These are phyloP conservation scores for Scytalidium sp. DNA, from an alignment of 2,329 filamentous ascomycete species.

Conservation along the genomic window DNA sequence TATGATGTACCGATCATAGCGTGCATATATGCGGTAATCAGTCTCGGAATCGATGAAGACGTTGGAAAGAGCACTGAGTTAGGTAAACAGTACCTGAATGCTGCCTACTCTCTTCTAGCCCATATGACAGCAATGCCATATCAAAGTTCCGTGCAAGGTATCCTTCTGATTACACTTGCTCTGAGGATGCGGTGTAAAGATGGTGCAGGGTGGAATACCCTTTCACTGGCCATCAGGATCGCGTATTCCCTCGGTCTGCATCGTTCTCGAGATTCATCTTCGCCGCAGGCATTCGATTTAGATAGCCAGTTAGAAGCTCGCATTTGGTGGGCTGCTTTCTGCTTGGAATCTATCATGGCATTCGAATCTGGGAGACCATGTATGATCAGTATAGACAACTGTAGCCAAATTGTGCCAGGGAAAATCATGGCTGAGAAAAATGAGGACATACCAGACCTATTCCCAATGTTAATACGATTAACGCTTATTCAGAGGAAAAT, in stretches of 20 bases:
- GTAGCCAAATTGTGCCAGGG: too few species aligned
- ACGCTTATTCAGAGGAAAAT: too few species aligned
- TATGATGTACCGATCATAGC: constrained; percentile 3
- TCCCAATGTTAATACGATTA: too few species aligned
- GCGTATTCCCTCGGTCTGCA: constrained; percentile 4
- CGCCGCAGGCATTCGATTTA: too few species aligned
- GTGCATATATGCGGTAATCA: constrained; percentile 5
- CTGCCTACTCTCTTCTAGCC: constrained; percentile 1
- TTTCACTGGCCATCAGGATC: constrained; percentile 4
- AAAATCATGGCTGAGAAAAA: too few species aligned
- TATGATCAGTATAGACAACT: too few species aligned
- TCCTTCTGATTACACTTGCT: constrained; percentile 3
- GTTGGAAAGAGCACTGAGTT: background rate
- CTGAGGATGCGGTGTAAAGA: constrained; percentile 2
- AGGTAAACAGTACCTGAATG: constrained; percentile 4
- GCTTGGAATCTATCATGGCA: too few species aligned
- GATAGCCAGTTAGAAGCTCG: too few species aligned
- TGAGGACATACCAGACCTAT: too few species aligned
- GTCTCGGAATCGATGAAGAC: constrained; percentile 4
- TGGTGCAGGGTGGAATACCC: constrained; percentile 4
- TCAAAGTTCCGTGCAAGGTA: constrained; percentile 1
- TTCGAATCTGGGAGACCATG: too few species aligned
- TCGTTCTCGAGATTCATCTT: too few species aligned
- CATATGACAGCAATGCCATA: constrained; percentile 7
- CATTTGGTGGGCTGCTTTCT: too few species aligned